Evolutionary conservation across 2,329 filamentous ascomycete genomes (phyloP).

Genomic region (Botrytis cinerea): DNA sequence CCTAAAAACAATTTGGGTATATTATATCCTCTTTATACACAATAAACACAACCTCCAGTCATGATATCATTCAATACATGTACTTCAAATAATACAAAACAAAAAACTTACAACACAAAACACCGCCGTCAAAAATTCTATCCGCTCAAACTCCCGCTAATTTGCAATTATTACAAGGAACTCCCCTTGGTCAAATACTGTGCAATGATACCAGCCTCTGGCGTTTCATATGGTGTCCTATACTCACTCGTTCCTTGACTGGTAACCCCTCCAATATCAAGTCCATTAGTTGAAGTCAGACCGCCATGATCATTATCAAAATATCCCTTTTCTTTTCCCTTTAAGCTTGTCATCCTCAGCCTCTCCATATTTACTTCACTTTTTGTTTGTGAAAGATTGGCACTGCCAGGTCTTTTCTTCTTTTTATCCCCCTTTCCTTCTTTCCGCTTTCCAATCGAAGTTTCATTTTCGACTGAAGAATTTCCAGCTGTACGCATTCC

Average conservation of each 20-base stretch:
- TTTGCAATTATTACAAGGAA: slow-evolving; percentile 15
- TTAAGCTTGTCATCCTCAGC: not conserved
- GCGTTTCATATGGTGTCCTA: slow-evolving; percentile 6
- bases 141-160: slow-evolving; percentile 20
- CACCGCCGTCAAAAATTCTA: not conserved
- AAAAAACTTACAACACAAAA: not conserved
- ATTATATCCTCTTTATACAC: slow-evolving; percentile 22
- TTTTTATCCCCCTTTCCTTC: slow-evolving; percentile 25
- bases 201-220: slow-evolving; percentile 13
- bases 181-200: slow-evolving; percentile 15
- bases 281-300: not conserved
- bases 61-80: slow-evolving; percentile 18
- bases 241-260: slow-evolving; percentile 18
- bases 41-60: not conserved
- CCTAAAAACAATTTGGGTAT: slow-evolving; percentile 21
- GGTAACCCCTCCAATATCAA: slow-evolving; percentile 5
- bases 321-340: slow-evolving; percentile 14
- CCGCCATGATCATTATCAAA: slow-evolving; percentile 16
- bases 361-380: slow-evolving; percentile 29
- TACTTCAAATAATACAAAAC: slow-evolving; percentile 15
- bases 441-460: slow-evolving; percentile 29
- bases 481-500: slow-evolving; percentile 39
- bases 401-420: slow-evolving; percentile 15
- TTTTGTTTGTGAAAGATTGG: slow-evolving; percentile 26
- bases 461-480: slow-evolving; percentile 33